These are phyloP conservation scores for Leucogyrophana mollusca DNA, from an alignment of 768 basidiomycete species.

Conservation along the genomic window DNA sequence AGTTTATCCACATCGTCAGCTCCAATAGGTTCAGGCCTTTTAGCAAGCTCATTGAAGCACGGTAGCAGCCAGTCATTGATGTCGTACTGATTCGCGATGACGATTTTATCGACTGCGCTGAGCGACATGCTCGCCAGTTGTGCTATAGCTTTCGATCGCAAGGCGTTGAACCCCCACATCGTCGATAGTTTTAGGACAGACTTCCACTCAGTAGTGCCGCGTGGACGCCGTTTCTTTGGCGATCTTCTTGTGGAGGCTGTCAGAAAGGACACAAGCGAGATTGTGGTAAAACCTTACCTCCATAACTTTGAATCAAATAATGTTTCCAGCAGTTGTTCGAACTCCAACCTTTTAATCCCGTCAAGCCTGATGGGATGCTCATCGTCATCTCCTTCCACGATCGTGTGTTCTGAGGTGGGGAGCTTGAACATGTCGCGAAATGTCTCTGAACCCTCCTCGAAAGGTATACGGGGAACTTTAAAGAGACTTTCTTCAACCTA, in stretches of 20 bases:
- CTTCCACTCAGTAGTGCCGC: slow-evolving; percentile 10
- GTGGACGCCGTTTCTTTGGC: no score
- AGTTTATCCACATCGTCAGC: background rate
- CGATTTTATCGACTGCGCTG: slow-evolving; percentile 1
- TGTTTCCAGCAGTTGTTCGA: slow-evolving; percentile 22
- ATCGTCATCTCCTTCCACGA: slow-evolving; percentile 18
- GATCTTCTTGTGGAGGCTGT: no score
- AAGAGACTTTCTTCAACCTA: slow-evolving; percentile 28
- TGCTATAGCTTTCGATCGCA: background rate
- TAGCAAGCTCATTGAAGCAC: no score
- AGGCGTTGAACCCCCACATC: slow-evolving; percentile 1
- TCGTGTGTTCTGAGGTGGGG: slow-evolving; percentile 3
- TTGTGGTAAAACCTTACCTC: no score
- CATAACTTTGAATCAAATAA: no score
- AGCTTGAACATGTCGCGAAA: slow-evolving; percentile 26
- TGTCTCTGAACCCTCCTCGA: slow-evolving; percentile 23
- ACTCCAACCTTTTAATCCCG: slow-evolving; percentile 21
- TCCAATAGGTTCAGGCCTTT: background rate
- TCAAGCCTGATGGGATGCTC: slow-evolving; percentile 21
- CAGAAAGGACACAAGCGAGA: no score
- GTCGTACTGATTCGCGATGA: slow-evolving; percentile 1
- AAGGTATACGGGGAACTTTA: slow-evolving; percentile 20
- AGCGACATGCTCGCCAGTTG: background rate
- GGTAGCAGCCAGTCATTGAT: slow-evolving; percentile 3
- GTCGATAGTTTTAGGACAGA: background rate